Conservation (phyloP, 2,329 filamentous ascomycete genomes). For the Trichoderma lentiforme region DNA sequence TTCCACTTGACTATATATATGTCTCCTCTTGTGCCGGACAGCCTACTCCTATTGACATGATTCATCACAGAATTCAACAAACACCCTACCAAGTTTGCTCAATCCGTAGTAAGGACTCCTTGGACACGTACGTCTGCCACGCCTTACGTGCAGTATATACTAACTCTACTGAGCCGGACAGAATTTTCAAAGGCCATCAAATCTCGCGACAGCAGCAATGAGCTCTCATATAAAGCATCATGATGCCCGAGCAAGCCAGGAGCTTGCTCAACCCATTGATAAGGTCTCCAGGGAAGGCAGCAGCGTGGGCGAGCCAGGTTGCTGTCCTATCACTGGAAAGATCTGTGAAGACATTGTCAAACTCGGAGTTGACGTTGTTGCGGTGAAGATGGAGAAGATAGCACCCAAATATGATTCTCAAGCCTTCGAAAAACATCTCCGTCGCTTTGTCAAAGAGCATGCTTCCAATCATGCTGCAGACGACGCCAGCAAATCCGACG, state of each 20-base stretch:
- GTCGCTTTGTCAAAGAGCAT: no score
- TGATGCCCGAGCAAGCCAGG: neutral
- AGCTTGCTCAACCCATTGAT: neutral
- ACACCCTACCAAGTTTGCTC: neutral
- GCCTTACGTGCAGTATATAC: neutral
- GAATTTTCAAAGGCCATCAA: neutral
- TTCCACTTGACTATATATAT: neutral
- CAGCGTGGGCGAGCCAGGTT: neutral
- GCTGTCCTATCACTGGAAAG: neutral
- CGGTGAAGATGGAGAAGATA: neutral
- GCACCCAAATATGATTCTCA: neutral
- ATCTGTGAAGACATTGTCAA: neutral
- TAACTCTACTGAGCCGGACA: neutral
- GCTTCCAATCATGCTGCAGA: neutral
- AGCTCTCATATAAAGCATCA: neutral
- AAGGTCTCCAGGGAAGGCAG: neutral
- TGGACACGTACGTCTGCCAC: neutral
- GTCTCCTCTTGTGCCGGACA: neutral
- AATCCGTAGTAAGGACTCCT: neutral
- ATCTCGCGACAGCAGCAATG: neutral
- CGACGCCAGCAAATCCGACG: neutral
- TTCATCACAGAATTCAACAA: neutral
- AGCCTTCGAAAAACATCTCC: no score
- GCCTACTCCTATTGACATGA: neutral
- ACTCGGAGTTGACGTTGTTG: no score